phyloP scores from a whole-genome alignment of 306 rosid genomes.

The Quercus glauca region DNA sequence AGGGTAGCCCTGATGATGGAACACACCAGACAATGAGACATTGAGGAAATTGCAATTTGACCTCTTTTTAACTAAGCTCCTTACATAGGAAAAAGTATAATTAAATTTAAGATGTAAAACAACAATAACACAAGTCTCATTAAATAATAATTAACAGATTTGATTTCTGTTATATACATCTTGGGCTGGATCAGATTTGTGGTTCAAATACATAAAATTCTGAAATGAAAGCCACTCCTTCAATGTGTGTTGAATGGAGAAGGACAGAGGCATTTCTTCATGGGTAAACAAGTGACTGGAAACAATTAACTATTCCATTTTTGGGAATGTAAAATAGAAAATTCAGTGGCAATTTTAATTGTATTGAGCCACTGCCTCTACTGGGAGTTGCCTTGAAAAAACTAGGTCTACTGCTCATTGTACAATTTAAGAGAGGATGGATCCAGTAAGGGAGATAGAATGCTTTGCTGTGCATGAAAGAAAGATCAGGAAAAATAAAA shows the following conservation, averaged over 20 bases:
- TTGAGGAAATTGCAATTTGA: neutral
- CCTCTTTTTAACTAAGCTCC: neutral
- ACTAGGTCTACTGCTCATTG: too few relatives aligned
- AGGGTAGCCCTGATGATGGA: neutral
- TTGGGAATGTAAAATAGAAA: neutral
- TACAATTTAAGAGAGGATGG: neutral
- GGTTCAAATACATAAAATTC: neutral
- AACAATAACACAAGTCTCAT: neutral
- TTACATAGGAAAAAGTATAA: neutral
- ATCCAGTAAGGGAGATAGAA: neutral
- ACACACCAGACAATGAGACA: neutral
- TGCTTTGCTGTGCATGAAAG: neutral
- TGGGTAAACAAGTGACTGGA: neutral
- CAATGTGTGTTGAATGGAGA: neutral
- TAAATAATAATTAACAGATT: neutral
- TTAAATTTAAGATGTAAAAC: neutral
- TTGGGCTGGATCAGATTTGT: neutral
- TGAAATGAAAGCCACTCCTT: neutral
- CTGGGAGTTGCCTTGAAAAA: neutral
- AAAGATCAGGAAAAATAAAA: neutral
- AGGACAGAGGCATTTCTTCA: neutral
- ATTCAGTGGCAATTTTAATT: neutral
- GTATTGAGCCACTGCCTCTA: neutral
- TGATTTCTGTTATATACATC: neutral
- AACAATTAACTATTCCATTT: neutral